Evolutionary conservation across 129 eudicot genomes (phyloP), one percentile per base, ranked within the genome.

Genomic region (Ambrosia artemisiifolia): DNA sequence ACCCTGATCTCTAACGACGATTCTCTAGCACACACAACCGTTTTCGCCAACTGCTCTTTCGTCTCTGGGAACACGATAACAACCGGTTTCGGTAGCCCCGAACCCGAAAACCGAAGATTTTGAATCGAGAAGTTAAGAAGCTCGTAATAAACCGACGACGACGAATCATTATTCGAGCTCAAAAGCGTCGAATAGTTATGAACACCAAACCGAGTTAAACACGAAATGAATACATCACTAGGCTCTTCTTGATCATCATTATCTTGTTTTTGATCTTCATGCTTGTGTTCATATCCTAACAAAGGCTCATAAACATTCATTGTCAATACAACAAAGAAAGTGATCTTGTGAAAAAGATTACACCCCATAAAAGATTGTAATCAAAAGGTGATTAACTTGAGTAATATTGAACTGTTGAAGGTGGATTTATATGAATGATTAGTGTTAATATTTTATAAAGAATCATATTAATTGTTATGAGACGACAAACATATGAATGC

Each of bases 61-160:
- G 60, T 89, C 50, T 80, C 75, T 0, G 98, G 98, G 63, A 89
- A 35, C 6, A 92, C 73, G 8, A 92, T 85, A 35, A 86, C 96
- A 0, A 42, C 24, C 0, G 98, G 98, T 75, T 92, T 88, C 0
- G 98, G 91, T 35, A 79, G 3, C 12, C 51, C 59, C 0, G 71
- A 19, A 7, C 67, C 84, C 0, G 81, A 28, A 66, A 87, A 85
- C 5, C 95, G 80, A 7, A 87, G 96, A 59, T 89, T 92, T 55
- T 89, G 98, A 6, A 92, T 67, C 5, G 98, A 86, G 80, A 86
- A 85, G 19, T 74, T 75, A 13, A 88, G 94, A 24, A 86, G 80
- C 3, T 74, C 42, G 36, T 65, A 76, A 53, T 84, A 90, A 47
- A 24, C 56, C 2, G 78, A 65, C 11, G 44, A 40, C 11, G 44